Conservation (phyloP, 495 filamentous ascomycete genomes). For the Tuber microsphaerosporum region DNA sequence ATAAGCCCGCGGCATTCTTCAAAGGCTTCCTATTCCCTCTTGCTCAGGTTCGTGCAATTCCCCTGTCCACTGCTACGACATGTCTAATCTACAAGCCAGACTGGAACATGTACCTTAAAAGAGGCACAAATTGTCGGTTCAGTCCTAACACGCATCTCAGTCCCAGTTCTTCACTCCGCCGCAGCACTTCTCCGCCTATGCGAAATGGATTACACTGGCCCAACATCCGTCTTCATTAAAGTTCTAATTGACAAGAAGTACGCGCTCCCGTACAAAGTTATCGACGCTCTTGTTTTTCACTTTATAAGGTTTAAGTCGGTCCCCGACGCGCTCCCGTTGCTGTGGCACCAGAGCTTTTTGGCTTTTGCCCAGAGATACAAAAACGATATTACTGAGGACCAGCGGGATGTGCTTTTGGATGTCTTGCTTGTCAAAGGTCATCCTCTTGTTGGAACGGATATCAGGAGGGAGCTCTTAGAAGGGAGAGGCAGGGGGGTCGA, state of each 20-base stretch:
- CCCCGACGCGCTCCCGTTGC: slow-evolving; percentile 59
- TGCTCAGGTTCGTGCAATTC: slow-evolving; percentile 43
- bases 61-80: neutral
- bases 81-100: slow-evolving; percentile 46
- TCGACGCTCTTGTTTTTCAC: slow-evolving; percentile 92
- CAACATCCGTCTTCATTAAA: slow-evolving; percentile 88
- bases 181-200: slow-evolving; percentile 84
- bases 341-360: slow-evolving; percentile 84
- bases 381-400: slow-evolving; percentile 88
- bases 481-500: slow-evolving; percentile 79
- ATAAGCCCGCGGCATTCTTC: slow-evolving; percentile 95
- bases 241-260: slow-evolving; percentile 93
- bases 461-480: slow-evolving; percentile 80
- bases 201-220: slow-evolving; percentile 79
- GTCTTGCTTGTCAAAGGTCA: slow-evolving; percentile 80
- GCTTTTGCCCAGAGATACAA: slow-evolving; percentile 90
- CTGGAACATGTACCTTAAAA: slow-evolving; percentile 71
- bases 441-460: slow-evolving; percentile 80
- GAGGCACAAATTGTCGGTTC: slow-evolving; percentile 86
- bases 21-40: slow-evolving; percentile 93
- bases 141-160: slow-evolving; percentile 66
- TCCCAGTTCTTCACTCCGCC: slow-evolving; percentile 86
- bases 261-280: slow-evolving; percentile 85
- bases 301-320: slow-evolving; percentile 76
- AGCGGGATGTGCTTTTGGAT: slow-evolving; percentile 85